Evolutionary conservation across 495 filamentous ascomycete species (phyloP).

Genomic region (Corynascus novoguineensis): DNA sequence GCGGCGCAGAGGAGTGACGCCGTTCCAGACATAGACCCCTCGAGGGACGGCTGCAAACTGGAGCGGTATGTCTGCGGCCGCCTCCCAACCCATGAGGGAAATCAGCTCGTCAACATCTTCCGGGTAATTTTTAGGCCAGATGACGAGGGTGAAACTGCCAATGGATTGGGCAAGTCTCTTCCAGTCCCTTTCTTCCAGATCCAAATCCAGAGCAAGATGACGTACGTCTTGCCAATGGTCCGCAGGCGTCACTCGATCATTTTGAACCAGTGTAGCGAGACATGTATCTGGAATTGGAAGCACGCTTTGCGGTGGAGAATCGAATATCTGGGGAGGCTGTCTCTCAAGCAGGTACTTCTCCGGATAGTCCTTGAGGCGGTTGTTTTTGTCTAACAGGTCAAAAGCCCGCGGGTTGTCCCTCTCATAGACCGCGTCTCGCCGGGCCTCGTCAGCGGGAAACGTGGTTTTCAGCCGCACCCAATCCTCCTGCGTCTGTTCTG

Average conservation of each 20-base stretch:
- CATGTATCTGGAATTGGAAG: slow-evolving; percentile 54
- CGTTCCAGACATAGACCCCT: slow-evolving; percentile 3
- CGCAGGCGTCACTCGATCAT: slow-evolving; percentile 66
- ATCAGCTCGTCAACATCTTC: slow-evolving; percentile 72
- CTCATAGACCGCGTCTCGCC: slow-evolving; percentile 14
- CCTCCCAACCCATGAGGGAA: slow-evolving; percentile 66
- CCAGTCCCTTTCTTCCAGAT: slow-evolving; percentile 6
- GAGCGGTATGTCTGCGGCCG: slow-evolving; percentile 56
- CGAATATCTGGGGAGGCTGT: background rate
- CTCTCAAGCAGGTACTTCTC: slow-evolving; percentile 30
- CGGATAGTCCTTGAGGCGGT: slow-evolving; percentile 32
- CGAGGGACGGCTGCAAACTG: slow-evolving; percentile 5
- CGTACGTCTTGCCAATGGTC: slow-evolving; percentile 94
- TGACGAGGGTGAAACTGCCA: slow-evolving; percentile 70
- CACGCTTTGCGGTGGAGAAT: slow-evolving; percentile 34
- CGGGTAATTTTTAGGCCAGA: slow-evolving; percentile 82
- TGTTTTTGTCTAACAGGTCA: slow-evolving; percentile 30
- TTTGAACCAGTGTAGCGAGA: slow-evolving; percentile 43
- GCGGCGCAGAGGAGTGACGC: slow-evolving; percentile 56
- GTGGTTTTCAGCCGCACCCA: slow-evolving; percentile 3
- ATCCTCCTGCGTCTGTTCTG: slow-evolving; percentile 7
- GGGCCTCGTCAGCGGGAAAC: slow-evolving; percentile 8
- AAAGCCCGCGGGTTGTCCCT: slow-evolving; percentile 10
- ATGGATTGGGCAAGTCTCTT: slow-evolving; percentile 29
- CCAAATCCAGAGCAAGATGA: slow-evolving; percentile 56